Base-by-base conservation (phyloP, 2,329 filamentous ascomycete genomes). In the Arthrinium puccinioides region DNA sequence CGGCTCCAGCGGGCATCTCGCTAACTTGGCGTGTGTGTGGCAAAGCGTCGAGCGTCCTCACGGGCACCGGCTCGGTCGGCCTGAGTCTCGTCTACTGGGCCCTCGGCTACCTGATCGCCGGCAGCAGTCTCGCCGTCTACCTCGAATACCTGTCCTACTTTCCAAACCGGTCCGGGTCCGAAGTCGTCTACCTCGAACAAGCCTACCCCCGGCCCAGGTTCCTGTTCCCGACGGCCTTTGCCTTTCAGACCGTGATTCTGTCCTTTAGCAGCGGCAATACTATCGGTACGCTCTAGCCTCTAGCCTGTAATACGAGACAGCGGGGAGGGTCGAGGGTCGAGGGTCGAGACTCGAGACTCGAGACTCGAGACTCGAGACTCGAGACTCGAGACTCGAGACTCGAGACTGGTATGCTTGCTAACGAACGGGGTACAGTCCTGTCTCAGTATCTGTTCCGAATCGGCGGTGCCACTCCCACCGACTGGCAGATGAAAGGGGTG, bases 141-240 rank as follows among this genome's bases (percentile, higher is more conserved):
- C 69, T 83, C 8, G 80, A 84, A 48, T 72, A 74, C 11, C 70
- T 77, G 0, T 67, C 74, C 1, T 83, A 78, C 43, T 84, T 84
- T 41, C 79, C 79, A 1, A 82, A 73, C 49, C 72, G 80, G 7
- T 81, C 74, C 2, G 80, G 79, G 0, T 70, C 72, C 0, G 77
- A 84, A 47, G 79, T 81, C 0, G 79, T 81, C 0, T 84, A 82
- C 45, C 66, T 84, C 0, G 80, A 84, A 46, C 80, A 84, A 49
- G 74, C 77, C 0, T 85, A 72, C 44, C 79, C 79, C 1, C 66
- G 76, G 1, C 81, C 80, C 0, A 71, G 66, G 38, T 80, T 76
- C 50, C 68, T 84, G 42, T 75, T 84, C 33, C 77, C 79, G 0
- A 74, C 75, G 0, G 65, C 76, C 0, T 84, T 80, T 50, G 80